Percentiles rank a stretch among this genome's conserved stretches.
Conservation (phyloP, 2,329 filamentous ascomycete species). For the Claviceps fusiformis region DNA sequence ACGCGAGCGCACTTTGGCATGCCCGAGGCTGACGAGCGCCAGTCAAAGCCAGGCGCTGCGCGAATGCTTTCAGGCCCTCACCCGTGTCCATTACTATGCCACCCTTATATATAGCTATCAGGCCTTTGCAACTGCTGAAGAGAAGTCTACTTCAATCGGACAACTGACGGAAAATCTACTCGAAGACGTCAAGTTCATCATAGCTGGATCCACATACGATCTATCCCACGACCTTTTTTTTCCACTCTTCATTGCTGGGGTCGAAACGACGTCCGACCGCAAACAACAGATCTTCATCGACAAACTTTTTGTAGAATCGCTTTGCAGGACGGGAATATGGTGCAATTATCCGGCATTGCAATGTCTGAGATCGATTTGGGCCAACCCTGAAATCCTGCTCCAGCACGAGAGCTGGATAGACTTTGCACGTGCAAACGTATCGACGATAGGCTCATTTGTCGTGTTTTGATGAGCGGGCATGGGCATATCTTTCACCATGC, state of each 20-base stretch:
- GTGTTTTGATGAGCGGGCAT: background rate
- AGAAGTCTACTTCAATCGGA: background rate
- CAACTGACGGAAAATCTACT: background rate
- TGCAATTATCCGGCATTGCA: conserved; percentile 6
- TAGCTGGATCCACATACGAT: conserved; percentile 2
- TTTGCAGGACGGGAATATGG: conserved; percentile 4
- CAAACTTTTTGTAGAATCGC: conserved; percentile 1
- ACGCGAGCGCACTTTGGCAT: background rate
- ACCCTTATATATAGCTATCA: conserved; percentile 11
- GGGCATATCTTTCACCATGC: background rate
- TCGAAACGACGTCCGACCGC: background rate
- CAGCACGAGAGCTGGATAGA: conserved; percentile 3
- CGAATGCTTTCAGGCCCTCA: conserved; percentile 7
- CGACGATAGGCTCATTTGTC: conserved; percentile 2
- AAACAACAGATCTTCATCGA: conserved; percentile 1
- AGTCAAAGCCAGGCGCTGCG: conserved; percentile 2
- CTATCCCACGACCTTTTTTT: conserved; percentile 7
- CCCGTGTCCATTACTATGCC: conserved; percentile 9
- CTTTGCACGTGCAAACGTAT: conserved; percentile 3
- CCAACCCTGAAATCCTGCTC: background rate
- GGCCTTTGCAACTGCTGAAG: conserved; percentile 4
- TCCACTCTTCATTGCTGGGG: conserved; percentile 7
- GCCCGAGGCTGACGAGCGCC: conserved; percentile 5
- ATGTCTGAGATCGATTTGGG: conserved; percentile 3
- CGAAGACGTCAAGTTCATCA: conserved; percentile 1